Percentiles rank a stretch among this genome's conserved stretches.
Conservation (phyloP, 2,329 filamentous ascomycete species). For the Diplocarpon rosae region DNA sequence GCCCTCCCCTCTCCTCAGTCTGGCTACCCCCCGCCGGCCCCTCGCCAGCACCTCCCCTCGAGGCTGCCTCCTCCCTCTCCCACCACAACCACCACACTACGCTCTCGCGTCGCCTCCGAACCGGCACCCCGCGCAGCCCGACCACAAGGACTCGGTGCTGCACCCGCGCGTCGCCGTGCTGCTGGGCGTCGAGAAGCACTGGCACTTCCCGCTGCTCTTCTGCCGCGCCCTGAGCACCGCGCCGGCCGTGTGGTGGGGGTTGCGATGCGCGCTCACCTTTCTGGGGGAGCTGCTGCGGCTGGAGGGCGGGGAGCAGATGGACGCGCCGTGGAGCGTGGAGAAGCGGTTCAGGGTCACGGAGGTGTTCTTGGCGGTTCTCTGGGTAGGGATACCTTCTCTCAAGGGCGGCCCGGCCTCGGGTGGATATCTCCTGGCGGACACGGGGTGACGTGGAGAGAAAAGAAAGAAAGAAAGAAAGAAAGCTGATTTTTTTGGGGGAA, state of each 20-base stretch:
- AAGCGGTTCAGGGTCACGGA: constrained; percentile 50
- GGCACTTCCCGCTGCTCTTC: constrained; percentile 63
- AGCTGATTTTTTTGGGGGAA: constrained; percentile 28
- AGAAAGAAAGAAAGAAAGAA: background rate
- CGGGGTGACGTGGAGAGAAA: background rate
- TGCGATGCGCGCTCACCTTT: constrained; percentile 58
- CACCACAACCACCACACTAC: constrained; percentile 1
- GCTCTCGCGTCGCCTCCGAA: constrained; percentile 14
- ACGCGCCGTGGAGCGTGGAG: constrained; percentile 33
- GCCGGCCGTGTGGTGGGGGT: constrained; percentile 61
- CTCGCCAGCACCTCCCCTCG: constrained; percentile 3
- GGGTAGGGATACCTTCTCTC: constrained; percentile 40
- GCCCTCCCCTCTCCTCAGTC: constrained; percentile 23
- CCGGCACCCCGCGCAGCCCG: constrained; percentile 18
- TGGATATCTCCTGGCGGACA: background rate
- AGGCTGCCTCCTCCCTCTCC: background rate
- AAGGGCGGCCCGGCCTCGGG: background rate
- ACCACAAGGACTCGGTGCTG: constrained; percentile 35
- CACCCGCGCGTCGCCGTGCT: constrained; percentile 72
- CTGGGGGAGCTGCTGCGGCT: constrained; percentile 49
- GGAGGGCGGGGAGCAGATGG: constrained; percentile 30
- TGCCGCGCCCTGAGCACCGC: constrained; percentile 62
- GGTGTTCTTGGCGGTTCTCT: constrained; percentile 60
- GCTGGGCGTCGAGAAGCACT: constrained; percentile 59
- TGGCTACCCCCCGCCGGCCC: constrained; percentile 23